Conservation (phyloP, 2,329 filamentous ascomycete genomes). For the Cordyceps cateniannulata region DNA sequence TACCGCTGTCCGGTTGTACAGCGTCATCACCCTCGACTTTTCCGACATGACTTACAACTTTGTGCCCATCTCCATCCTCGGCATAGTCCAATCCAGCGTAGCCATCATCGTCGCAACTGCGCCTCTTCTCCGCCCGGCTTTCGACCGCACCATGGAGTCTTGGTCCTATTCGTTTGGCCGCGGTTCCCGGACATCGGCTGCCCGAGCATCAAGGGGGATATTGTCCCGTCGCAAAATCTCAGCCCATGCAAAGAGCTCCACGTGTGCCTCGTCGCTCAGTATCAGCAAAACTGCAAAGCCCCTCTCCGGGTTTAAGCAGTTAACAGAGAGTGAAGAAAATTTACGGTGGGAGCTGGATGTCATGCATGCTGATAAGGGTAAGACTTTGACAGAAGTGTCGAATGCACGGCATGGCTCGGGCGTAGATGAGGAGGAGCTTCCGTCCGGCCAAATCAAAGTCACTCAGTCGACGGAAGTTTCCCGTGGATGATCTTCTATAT, state of each 20-base stretch:
- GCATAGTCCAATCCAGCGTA: constrained; percentile 15
- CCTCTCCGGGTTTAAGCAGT: constrained; percentile 12
- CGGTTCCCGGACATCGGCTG: neutral
- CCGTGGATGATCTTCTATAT: neutral
- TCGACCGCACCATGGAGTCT: constrained; percentile 14
- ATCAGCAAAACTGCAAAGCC: neutral
- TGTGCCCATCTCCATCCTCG: constrained; percentile 14
- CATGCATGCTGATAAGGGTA: constrained; percentile 15
- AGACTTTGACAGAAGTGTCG: constrained; percentile 12
- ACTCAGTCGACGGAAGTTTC: constrained; percentile 12
- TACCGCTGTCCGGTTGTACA: constrained; percentile 16
- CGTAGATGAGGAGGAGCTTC: constrained; percentile 4
- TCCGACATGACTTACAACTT: constrained; percentile 15
- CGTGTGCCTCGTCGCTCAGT: neutral
- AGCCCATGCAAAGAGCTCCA: neutral
- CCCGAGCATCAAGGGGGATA: neutral
- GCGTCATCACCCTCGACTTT: constrained; percentile 16
- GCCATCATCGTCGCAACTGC: constrained; percentile 17
- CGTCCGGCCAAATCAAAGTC: constrained; percentile 11
- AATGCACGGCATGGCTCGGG: neutral
- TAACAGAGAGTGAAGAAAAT: constrained; percentile 18
- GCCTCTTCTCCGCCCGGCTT: constrained; percentile 16
- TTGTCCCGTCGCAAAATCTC: neutral
- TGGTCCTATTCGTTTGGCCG: constrained; percentile 8
- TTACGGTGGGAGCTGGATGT: constrained; percentile 17